A percentile compares a stretch with the other conserved stretches of the same genome.
These are phyloP conservation scores for Amanita exitialis DNA, from an alignment of 768 basidiomycete species.

Conservation along the genomic window DNA sequence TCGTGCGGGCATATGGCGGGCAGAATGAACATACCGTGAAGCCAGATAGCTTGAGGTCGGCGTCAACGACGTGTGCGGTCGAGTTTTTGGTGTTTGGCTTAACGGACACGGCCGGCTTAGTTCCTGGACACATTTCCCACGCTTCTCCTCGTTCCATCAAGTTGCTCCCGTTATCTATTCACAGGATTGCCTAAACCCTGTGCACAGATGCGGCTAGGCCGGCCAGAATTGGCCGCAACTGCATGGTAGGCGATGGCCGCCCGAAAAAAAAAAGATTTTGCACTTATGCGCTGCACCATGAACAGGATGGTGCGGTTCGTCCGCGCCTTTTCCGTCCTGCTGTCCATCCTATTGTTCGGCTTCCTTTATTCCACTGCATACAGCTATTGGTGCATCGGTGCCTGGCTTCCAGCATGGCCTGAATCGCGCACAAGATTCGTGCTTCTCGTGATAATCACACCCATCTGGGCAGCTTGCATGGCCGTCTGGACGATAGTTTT, in stretches of 20 bases:
- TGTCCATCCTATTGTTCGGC: neutral
- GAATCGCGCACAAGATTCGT: conserved; percentile 7
- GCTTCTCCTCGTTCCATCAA: conserved; percentile 4
- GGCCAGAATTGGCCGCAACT: too few relatives aligned
- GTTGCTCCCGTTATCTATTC: too few relatives aligned
- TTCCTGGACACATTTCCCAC: conserved; percentile 24
- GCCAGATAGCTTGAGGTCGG: conserved; percentile 28
- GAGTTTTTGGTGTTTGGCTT: conserved; percentile 23
- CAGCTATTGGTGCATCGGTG: conserved; percentile 4
- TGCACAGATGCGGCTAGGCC: too few relatives aligned
- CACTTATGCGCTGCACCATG: neutral
- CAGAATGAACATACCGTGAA: conserved; percentile 32
- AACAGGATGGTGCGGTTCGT: neutral
- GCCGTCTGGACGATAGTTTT: neutral
- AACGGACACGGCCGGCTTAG: conserved; percentile 22
- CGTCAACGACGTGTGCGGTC: conserved; percentile 36
- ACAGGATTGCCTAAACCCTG: too few relatives aligned
- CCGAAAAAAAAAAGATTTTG: too few relatives aligned
- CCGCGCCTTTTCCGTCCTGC: neutral
- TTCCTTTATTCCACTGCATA: neutral
- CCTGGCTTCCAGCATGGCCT: conserved; percentile 10
- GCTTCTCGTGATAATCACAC: conserved; percentile 4
- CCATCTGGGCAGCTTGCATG: conserved; percentile 7
- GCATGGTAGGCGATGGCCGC: too few relatives aligned
- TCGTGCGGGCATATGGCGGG: conserved; percentile 11